Evolutionary conservation across 2,329 filamentous ascomycete genomes (phyloP).

Genomic region (Aspergillus tubingensis): DNA sequence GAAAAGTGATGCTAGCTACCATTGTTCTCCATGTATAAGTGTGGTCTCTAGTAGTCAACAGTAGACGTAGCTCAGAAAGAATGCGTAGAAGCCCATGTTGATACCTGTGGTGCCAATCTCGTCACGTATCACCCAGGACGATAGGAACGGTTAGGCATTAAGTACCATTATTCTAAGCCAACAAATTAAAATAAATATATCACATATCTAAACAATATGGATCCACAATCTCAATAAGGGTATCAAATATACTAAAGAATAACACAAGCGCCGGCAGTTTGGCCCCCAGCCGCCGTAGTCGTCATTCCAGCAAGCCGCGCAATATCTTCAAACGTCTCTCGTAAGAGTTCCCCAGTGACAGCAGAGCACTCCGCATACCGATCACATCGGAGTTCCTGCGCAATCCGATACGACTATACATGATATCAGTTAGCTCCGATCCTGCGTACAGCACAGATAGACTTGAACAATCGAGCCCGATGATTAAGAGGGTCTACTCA

Average conservation of each 20-base stretch:
- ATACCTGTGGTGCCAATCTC: neutral
- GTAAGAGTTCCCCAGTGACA: constrained; percentile 60
- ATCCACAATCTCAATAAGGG: neutral
- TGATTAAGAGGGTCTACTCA: constrained; percentile 15
- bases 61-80: neutral
- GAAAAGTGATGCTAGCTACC: constrained; percentile 38
- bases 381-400: constrained; percentile 63
- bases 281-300: constrained; percentile 56
- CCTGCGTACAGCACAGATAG: neutral
- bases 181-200: too few species aligned
- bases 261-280: constrained; percentile 46
- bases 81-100: neutral
- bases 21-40: constrained; percentile 19
- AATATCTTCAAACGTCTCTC: constrained; percentile 62
- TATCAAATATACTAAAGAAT: constrained; percentile 39
- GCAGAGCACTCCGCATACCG: constrained; percentile 65
- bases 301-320: constrained; percentile 60
- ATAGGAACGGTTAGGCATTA: too few species aligned
- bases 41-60: constrained; percentile 2
- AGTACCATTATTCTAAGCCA: too few species aligned
- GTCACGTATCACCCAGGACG: too few species aligned
- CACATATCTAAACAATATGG: too few species aligned
- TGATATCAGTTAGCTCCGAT: constrained; percentile 14
- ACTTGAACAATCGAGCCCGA: neutral
- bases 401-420: constrained; percentile 55